A percentile compares a stretch with the other conserved stretches of the same genome.
phyloP scores from a whole-genome alignment of 2,329 filamentous ascomycete genomes.

The Xenoacremonium recifei region DNA sequence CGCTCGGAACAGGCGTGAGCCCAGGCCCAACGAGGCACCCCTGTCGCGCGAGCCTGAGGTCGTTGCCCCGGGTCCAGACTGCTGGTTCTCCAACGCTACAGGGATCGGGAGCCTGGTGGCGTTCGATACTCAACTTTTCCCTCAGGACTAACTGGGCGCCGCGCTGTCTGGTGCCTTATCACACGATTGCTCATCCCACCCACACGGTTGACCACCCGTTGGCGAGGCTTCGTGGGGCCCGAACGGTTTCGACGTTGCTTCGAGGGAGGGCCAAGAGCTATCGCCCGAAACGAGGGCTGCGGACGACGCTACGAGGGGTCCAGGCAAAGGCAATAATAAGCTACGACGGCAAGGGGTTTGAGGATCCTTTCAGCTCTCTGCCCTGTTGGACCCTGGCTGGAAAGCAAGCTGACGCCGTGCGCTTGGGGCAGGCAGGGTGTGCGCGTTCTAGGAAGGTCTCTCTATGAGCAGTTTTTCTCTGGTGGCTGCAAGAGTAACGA shows the following conservation, averaged over 20 bases:
- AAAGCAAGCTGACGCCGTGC: too few species aligned
- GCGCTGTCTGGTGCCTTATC: background rate
- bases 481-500: background rate
- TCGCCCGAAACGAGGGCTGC: background rate
- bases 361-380: too few species aligned
- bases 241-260: background rate
- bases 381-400: too few species aligned
- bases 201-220: background rate
- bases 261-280: background rate
- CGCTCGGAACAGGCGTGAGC: background rate
- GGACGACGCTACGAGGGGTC: background rate
- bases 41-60: background rate
- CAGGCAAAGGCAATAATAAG: too few species aligned
- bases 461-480: too few species aligned
- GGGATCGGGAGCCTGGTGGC: background rate
- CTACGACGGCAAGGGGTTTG: background rate
- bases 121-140: background rate
- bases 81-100: background rate
- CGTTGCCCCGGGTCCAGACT: conserved; percentile 1
- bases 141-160: background rate
- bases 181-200: background rate
- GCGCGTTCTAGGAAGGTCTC: too few species aligned
- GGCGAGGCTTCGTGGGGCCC: background rate
- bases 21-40: background rate
- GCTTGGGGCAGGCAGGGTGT: too few species aligned